phyloP scores from a whole-genome alignment of 1,284 basidiomycete genomes.

The Inonotus obliquus region DNA sequence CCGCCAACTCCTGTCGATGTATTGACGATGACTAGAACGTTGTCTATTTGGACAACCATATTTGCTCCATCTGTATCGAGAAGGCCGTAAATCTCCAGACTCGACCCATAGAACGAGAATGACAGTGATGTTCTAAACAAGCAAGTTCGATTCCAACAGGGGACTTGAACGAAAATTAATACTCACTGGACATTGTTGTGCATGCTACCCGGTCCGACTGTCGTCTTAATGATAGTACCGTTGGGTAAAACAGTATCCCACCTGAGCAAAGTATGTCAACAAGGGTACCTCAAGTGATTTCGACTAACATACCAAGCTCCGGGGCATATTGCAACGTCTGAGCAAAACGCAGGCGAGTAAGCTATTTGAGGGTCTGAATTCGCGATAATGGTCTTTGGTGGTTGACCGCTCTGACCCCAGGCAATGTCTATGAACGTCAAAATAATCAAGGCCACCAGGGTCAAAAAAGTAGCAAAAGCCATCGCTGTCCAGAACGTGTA shows the following conservation, averaged over 20 bases:
- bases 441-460: conserved; percentile 14
- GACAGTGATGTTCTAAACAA: conserved; percentile 6
- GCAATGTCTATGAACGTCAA: not conserved
- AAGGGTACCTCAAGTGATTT: not conserved
- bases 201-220: conserved; percentile 6
- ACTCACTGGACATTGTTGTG: conserved; percentile 14
- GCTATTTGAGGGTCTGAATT: conserved; percentile 13
- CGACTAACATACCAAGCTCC: not conserved
- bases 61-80: conserved; percentile 9
- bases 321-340: not conserved
- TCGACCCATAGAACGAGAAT: conserved; percentile 14
- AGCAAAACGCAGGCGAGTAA: conserved; percentile 14
- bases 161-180: not conserved
- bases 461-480: not conserved
- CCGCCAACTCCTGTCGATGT: conserved; percentile 6
- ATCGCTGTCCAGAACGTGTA: conserved; percentile 4
- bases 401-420: conserved; percentile 4
- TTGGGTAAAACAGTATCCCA: conserved; percentile 12
- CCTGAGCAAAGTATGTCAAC: not conserved
- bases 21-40: conserved; percentile 1
- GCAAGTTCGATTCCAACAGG: not conserved
- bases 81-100: conserved; percentile 14
- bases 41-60: conserved; percentile 17
- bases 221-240: conserved; percentile 13
- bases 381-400: conserved; percentile 4